phyloP scores from a whole-genome alignment of 2,329 filamentous ascomycete genomes.

The Xylaria polymorpha region DNA sequence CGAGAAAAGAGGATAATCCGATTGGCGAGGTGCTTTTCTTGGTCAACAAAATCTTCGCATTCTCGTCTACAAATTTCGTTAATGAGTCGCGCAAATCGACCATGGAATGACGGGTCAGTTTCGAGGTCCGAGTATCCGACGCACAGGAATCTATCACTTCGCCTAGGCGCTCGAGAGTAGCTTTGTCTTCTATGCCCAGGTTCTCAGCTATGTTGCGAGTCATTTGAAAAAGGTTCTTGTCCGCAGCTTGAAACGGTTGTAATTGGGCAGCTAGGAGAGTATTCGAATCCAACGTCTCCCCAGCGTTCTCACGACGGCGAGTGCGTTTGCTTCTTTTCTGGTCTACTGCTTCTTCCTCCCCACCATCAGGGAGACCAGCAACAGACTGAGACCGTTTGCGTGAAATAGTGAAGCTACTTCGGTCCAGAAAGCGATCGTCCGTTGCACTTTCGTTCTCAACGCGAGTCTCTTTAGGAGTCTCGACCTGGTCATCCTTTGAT shows the following conservation, averaged over 20 bases:
- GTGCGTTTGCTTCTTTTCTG: conserved; percentile 75
- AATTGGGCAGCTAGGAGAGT: conserved; percentile 66
- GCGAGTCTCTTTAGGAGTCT: conserved; percentile 52
- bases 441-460: conserved; percentile 47
- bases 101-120: conserved; percentile 59
- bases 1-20: conserved; percentile 70
- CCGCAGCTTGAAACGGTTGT: conserved; percentile 66
- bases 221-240: conserved; percentile 66
- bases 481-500: conserved; percentile 53
- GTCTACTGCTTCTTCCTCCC: conserved; percentile 67
- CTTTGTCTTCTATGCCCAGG: conserved; percentile 64
- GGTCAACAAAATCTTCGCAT: conserved; percentile 63
- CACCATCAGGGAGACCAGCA: conserved; percentile 67
- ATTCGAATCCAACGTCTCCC: conserved; percentile 64
- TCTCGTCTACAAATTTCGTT: conserved; percentile 64
- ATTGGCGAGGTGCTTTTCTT: conserved; percentile 65
- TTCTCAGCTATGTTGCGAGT: conserved; percentile 67
- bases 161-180: conserved; percentile 58
- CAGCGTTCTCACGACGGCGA: conserved; percentile 67
- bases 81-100: conserved; percentile 63
- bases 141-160: conserved; percentile 65
- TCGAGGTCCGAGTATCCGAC: conserved; percentile 62
- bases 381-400: conserved; percentile 72
- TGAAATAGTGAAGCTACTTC: conserved; percentile 56
- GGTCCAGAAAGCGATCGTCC: conserved; percentile 52